Evolutionary conservation across 176 grass and related monocot genomes (phyloP).

Genomic region (Guadua angustifolia): DNA sequence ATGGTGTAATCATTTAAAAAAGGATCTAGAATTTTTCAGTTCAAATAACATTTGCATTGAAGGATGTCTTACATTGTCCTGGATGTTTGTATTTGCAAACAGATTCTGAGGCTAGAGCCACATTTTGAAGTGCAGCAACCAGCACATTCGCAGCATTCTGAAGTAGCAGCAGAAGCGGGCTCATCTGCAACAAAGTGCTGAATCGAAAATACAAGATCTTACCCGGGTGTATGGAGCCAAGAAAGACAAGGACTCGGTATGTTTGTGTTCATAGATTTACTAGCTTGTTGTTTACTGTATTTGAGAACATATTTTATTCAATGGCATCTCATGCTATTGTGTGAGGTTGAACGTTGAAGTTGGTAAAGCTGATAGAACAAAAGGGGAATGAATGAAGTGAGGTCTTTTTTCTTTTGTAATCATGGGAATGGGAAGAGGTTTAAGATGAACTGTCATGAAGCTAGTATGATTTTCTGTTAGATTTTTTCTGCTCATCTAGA

Average conservation of each 20-base stretch:
- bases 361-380: slow-evolving; percentile 1
- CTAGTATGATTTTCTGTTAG: slow-evolving; percentile 3
- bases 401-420: neutral
- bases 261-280: slow-evolving; percentile 4
- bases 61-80: neutral
- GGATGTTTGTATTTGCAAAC: slow-evolving; percentile 39
- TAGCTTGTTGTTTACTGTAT: slow-evolving; percentile 12
- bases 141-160: slow-evolving; percentile 56
- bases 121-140: slow-evolving; percentile 47
- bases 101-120: slow-evolving; percentile 93
- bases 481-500: neutral
- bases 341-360: slow-evolving; percentile 4
- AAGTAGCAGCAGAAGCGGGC: slow-evolving; percentile 49
- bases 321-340: neutral
- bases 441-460: slow-evolving; percentile 1
- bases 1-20: slow-evolving; percentile 9
- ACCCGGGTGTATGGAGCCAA: slow-evolving; percentile 64
- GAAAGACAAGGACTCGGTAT: slow-evolving; percentile 69
- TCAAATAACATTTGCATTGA: neutral
- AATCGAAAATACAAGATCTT: slow-evolving; percentile 56
- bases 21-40: neutral
- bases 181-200: slow-evolving; percentile 53
- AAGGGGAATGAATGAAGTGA: neutral
- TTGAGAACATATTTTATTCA: neutral
- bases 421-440: slow-evolving; percentile 2